Percentiles rank a stretch among this genome's conserved stretches.
Conservation (phyloP, 495 filamentous ascomycete species). For the Aspergillus incahuasiensis region DNA sequence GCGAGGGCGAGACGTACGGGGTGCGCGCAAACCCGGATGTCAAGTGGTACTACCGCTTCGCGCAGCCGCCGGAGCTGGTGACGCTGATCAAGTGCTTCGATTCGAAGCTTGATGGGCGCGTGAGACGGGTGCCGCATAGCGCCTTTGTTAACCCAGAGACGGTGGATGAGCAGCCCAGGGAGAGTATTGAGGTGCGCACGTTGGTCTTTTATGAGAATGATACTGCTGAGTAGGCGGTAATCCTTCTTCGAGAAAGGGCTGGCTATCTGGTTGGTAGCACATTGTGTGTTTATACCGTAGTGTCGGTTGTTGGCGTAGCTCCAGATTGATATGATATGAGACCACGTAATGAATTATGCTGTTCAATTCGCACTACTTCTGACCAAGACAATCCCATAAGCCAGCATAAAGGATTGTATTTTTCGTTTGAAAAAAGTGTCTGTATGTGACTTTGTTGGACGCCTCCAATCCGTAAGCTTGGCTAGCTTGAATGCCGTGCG, state of each 20-base stretch:
- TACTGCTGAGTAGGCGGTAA: slow-evolving; percentile 27
- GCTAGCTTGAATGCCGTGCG: slow-evolving; percentile 23
- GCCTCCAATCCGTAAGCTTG: not conserved
- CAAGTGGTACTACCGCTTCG: slow-evolving; percentile 50
- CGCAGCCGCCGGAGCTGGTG: slow-evolving; percentile 55
- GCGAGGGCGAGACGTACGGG: slow-evolving; percentile 42
- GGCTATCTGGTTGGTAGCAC: too few relatives aligned
- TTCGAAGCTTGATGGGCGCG: slow-evolving; percentile 53
- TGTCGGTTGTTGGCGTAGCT: not conserved
- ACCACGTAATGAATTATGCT: not conserved
- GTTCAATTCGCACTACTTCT: too few relatives aligned
- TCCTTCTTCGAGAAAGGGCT: not conserved
- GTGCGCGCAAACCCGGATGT: slow-evolving; percentile 38
- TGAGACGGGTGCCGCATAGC: slow-evolving; percentile 54
- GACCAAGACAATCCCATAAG: too few relatives aligned
- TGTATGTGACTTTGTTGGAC: too few relatives aligned
- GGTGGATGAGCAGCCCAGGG: slow-evolving; percentile 42
- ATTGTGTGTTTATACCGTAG: too few relatives aligned
- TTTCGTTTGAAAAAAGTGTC: not conserved
- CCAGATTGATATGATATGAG: not conserved
- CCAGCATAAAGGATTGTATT: not conserved
- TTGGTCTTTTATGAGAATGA: slow-evolving; percentile 54
- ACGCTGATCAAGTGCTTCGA: slow-evolving; percentile 71
- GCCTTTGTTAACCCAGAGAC: slow-evolving; percentile 55
- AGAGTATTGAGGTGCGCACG: slow-evolving; percentile 63